Base-by-base conservation (phyloP, 2,329 filamentous ascomycete species). In the Leptosphaerulina australis region DNA sequence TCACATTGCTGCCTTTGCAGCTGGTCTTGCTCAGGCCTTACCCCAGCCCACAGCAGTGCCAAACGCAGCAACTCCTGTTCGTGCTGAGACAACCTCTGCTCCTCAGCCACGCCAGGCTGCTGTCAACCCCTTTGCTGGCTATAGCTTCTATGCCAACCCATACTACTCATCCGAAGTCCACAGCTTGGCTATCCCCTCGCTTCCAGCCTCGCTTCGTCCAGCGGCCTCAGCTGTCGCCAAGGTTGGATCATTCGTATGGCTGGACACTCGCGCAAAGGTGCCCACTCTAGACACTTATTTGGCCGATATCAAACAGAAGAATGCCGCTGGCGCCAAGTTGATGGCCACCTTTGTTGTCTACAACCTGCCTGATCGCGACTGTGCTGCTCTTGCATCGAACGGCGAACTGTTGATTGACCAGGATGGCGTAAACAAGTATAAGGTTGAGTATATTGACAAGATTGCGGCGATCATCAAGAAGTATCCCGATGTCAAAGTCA, bases 291-390 rank as follows among this genome's bases (percentile, higher is more conserved):
- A 72, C 3, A 74, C 72, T 0, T 80, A 77, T 58, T 69, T 81
- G 14, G 68, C 67, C 4, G 76, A 81, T 37, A 81, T 81, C 60
- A 67, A 76, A 53, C 61, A 70, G 28, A 63, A 76, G 57, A 81
- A 82, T 48, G 70, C 67, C 20, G 77, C 74, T 20, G 79, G 79
- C n/a, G 77, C 77, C 6, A 77, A 67, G 41, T 74, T 78, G 48
- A 75, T 78, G 14, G 78, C 76, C 14, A 76, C 75, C 1, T 80
- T 86, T 44, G 83, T 87, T 45, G 81, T 86, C 44, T 86, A 86
- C 68, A 80, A 86, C 65, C 72, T 86, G 10, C 84, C 84, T 34
- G 83, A 85, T 59, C 81, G 83, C 66, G 84, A 86, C 65, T 86
- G 84, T 63, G 79, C 83, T 11, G 84, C 84, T 39, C 74, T 82